Conservation (phyloP, 2,329 filamentous ascomycete genomes). For the Aplosporella prunicola region DNA sequence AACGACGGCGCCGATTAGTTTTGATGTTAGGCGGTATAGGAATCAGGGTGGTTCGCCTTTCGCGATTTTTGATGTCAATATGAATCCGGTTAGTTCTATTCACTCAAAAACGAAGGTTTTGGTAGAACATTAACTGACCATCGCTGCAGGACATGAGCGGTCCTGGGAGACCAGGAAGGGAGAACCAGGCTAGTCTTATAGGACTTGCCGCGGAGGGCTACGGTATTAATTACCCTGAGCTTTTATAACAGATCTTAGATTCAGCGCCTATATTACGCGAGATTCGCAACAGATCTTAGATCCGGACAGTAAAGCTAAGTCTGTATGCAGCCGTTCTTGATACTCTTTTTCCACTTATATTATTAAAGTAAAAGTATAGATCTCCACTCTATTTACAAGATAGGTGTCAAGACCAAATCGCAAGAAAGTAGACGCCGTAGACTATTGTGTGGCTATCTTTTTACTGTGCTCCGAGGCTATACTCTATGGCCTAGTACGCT, state of each 20-base stretch:
- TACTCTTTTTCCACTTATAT: no score
- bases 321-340: no score
- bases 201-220: constrained; percentile 34
- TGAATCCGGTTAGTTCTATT: constrained; percentile 41
- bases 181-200: constrained; percentile 41
- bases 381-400: no score
- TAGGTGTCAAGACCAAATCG: no score
- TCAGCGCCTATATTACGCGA: constrained; percentile 2
- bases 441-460: no score
- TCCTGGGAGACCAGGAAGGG: constrained; percentile 37
- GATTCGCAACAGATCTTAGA: no score
- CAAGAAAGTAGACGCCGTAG: no score
- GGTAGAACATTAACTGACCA: not conserved
- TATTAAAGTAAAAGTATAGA: no score
- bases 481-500: no score
- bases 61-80: constrained; percentile 43
- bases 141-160: constrained; percentile 40
- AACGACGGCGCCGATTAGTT: constrained; percentile 37
- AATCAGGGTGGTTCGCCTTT: constrained; percentile 27
- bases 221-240: constrained; percentile 34
- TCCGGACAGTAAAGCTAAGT: no score
- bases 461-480: no score
- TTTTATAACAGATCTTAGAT: constrained; percentile 30
- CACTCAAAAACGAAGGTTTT: no score
- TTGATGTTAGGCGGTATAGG: constrained; percentile 39